A percentile compares a stretch with the other conserved stretches of the same genome.
Conservation (phyloP, 2,329 filamentous ascomycete genomes). For the Fusarium chaquense region DNA sequence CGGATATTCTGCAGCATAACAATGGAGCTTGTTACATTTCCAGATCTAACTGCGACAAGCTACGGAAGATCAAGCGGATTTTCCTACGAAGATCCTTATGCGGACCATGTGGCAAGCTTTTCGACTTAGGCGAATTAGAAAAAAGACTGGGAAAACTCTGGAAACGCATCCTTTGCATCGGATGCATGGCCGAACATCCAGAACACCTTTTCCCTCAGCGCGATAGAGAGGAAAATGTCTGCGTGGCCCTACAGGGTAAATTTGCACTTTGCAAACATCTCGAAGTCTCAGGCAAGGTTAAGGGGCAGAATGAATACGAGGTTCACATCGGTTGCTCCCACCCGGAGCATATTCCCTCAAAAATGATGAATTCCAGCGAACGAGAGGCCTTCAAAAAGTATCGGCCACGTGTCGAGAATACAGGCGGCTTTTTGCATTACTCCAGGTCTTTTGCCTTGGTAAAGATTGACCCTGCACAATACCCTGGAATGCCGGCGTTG, state of each 20-base stretch:
- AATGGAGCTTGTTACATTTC: too few species aligned
- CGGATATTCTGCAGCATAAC: background rate
- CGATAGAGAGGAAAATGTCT: background rate
- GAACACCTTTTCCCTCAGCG: conserved; percentile 3
- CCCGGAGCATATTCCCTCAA: too few species aligned
- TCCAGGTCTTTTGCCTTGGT: background rate
- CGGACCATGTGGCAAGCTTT: background rate
- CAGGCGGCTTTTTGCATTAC: rapidly evolving
- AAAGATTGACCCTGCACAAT: background rate
- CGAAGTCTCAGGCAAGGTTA: background rate
- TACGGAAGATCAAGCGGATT: background rate
- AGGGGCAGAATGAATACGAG: too few species aligned
- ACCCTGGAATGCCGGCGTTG: background rate
- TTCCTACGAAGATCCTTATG: background rate
- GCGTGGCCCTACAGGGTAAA: background rate
- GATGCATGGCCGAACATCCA: background rate
- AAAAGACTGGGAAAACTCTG: background rate
- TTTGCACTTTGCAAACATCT: background rate
- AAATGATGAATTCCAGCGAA: too few species aligned
- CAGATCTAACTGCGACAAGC: too few species aligned
- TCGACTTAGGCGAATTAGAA: background rate
- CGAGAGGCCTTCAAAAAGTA: rapidly evolving
- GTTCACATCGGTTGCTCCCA: too few species aligned
- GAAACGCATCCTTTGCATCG: background rate
- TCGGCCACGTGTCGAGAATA: rapidly evolving